Percentiles rank a stretch among this genome's conserved stretches.
Conservation (phyloP, 768 basidiomycete species). For the Lentinula sp. region DNA sequence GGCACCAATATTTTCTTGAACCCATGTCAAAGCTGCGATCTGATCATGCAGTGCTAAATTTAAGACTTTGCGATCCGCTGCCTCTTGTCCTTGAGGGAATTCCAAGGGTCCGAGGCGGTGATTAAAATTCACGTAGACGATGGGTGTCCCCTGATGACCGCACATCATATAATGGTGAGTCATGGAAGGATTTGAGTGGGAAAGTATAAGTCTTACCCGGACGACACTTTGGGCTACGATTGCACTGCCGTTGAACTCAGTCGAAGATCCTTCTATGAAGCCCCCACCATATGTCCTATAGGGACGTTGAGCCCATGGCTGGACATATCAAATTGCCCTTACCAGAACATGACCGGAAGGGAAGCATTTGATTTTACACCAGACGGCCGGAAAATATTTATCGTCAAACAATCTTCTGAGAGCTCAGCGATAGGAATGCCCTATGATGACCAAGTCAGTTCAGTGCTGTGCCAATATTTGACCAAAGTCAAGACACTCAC, state of each 20-base stretch:
- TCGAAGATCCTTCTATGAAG: constrained; percentile 20
- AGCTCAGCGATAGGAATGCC: background rate
- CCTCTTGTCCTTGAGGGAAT: constrained; percentile 37
- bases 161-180: background rate
- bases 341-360: constrained; percentile 6
- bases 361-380: background rate
- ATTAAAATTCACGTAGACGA: constrained; percentile 44
- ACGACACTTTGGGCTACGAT: constrained; percentile 13
- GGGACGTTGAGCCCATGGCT: background rate
- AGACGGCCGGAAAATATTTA: constrained; percentile 34
- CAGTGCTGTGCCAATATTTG: background rate
- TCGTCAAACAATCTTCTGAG: constrained; percentile 33
- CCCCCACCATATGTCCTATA: constrained; percentile 35
- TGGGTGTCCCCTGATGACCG: constrained; percentile 25
- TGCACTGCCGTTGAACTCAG: constrained; percentile 20
- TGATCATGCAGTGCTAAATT: constrained; percentile 45
- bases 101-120: constrained; percentile 48
- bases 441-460: background rate
- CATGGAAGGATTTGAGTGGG: background rate
- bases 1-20: constrained; percentile 13
- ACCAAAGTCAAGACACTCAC: constrained; percentile 9
- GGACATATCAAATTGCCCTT: background rate
- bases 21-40: constrained; percentile 38
- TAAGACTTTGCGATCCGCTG: constrained; percentile 27
- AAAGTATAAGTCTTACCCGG: constrained; percentile 2